Conservation (phyloP, 2,329 filamentous ascomycete species). For the Epichloe gansuensis region DNA sequence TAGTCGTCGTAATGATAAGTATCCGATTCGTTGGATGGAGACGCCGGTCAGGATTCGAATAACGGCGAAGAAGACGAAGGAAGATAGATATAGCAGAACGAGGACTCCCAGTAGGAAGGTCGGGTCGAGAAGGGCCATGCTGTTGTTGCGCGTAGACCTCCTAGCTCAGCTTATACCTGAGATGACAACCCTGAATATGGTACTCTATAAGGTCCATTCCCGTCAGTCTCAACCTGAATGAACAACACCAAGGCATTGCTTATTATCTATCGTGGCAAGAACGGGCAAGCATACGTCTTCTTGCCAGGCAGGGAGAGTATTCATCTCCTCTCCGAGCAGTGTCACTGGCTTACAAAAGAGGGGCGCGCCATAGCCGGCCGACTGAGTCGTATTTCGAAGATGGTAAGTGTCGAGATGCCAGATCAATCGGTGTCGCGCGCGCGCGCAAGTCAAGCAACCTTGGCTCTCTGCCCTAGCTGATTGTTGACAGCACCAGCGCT, state of each 20-base stretch:
- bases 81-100: conserved; percentile 77
- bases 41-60: conserved; percentile 85
- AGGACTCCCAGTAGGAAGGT: conserved; percentile 79
- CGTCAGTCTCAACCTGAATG: neutral
- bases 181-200: neutral
- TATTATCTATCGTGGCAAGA: too few species aligned
- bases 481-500: neutral
- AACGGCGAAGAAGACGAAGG: conserved; percentile 88
- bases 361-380: conserved; percentile 2
- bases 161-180: neutral
- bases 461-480: neutral
- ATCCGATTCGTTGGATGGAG: conserved; percentile 91
- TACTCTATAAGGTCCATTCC: neutral
- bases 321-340: neutral
- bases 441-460: neutral
- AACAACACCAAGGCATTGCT: neutral
- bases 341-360: conserved; percentile 3
- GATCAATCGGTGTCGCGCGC: neutral
- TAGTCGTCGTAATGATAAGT: conserved; percentile 80
- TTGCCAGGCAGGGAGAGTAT: neutral
- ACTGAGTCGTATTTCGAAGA: neutral
- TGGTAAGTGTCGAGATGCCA: neutral
- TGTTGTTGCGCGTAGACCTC: neutral
- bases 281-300: conserved; percentile 1
- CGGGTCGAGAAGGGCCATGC: conserved; percentile 56